Evolutionary conservation across 2,329 filamentous ascomycete genomes (phyloP).

Genomic region (Fusarium austroafricanum): DNA sequence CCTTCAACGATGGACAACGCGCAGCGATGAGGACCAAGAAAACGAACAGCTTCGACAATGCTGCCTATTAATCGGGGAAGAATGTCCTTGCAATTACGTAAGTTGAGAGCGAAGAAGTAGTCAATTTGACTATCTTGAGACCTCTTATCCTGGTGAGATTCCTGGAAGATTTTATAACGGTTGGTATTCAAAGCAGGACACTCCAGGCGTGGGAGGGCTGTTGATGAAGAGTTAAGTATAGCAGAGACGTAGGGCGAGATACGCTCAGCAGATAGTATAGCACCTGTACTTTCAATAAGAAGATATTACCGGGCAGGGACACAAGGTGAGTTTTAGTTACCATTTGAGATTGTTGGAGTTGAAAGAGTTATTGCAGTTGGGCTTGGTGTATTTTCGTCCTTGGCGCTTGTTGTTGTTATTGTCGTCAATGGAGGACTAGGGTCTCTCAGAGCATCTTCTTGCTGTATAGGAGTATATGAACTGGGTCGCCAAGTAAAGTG

Average conservation of each 20-base stretch:
- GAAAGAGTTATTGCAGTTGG: neutral
- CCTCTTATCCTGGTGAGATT: neutral
- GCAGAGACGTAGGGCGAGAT: conserved; percentile 45
- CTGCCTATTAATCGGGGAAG: conserved; percentile 64
- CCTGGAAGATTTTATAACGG: conserved; percentile 41
- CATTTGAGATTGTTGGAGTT: conserved; percentile 13
- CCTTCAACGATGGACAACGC: conserved; percentile 68
- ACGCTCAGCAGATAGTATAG: conserved; percentile 21
- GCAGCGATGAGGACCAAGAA: conserved; percentile 63
- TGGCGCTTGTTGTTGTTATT: neutral
- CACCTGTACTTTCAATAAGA: conserved; percentile 48
- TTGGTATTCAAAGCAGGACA: conserved; percentile 45
- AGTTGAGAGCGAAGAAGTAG: conserved; percentile 66
- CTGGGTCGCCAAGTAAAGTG: conserved; percentile 19
- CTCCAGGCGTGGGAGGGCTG: conserved; percentile 38
- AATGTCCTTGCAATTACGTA: conserved; percentile 58
- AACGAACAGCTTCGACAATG: conserved; percentile 61
- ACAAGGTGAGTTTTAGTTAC: neutral
- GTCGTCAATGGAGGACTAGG: neutral
- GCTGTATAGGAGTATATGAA: conserved; percentile 6
- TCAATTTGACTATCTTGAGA: conserved; percentile 24
- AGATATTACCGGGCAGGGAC: rapidly evolving
- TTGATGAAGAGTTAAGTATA: conserved; percentile 46
- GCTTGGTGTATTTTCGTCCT: neutral
- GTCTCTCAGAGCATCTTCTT: neutral